These are phyloP conservation scores for Scheffersomyces amazonensis DNA, from an alignment of 805 yeast species.

Conservation along the genomic window DNA sequence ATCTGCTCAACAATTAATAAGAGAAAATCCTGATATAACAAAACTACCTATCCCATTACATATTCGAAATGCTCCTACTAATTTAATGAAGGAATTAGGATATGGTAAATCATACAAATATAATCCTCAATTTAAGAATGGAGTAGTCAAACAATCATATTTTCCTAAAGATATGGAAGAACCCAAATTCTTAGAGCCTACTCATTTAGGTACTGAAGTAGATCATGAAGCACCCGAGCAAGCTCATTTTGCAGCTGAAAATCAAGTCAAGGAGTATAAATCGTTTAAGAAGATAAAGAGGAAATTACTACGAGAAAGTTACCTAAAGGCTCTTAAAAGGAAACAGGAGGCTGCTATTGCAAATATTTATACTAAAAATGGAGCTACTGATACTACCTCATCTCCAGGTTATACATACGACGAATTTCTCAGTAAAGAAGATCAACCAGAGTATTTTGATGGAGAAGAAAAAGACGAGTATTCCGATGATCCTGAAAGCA, in stretches of 20 bases:
- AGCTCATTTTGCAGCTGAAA: constrained; percentile 9
- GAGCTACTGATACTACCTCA: not conserved
- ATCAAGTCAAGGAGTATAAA: constrained; percentile 16
- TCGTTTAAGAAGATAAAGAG: constrained; percentile 11
- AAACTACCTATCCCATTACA: constrained; percentile 75
- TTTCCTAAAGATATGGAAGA: constrained; percentile 59
- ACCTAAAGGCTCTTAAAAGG: constrained; percentile 3
- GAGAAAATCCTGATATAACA: constrained; percentile 55
- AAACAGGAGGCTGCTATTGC: too few relatives aligned
- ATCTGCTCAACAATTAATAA: constrained; percentile 56
- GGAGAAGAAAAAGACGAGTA: constrained; percentile 25
- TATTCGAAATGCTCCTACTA: constrained; percentile 92
- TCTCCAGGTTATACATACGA: constrained; percentile 19
- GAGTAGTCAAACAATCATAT: constrained; percentile 70
- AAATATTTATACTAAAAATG: constrained; percentile 1
- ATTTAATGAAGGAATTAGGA: constrained; percentile 83
- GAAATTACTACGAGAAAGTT: constrained; percentile 4
- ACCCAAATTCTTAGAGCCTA: constrained; percentile 47
- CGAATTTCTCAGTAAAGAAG: constrained; percentile 33
- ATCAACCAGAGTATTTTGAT: constrained; percentile 39
- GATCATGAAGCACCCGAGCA: constrained; percentile 16
- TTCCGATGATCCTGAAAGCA: constrained; percentile 33
- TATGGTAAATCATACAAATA: constrained; percentile 85
- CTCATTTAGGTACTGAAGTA: constrained; percentile 48
- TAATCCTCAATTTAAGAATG: constrained; percentile 76